Evolutionary conservation across 768 basidiomycete genomes (phyloP), one percentile per base, ranked within the genome.

Genomic region (Tremella mesenterica): DNA sequence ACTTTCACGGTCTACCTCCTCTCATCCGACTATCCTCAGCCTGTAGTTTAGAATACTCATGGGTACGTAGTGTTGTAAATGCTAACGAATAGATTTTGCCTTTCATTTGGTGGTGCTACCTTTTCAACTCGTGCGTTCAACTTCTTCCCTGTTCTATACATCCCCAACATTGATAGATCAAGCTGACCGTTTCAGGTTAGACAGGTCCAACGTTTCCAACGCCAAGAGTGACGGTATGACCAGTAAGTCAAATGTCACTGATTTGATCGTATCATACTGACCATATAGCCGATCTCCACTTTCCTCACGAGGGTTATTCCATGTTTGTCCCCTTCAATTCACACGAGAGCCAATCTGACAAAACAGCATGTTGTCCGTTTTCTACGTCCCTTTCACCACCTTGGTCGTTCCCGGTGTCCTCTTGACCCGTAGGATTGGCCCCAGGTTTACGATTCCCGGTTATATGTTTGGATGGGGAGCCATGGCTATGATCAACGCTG

Each of bases 221-320:
- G 61, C 61, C 20, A 59, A 60, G 47, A 53, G 53, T 1, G 61
- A 57, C 46, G 58, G 59, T 18, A 59, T 61, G 60, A 61, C 57
- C 47, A 48, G 47, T 23, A 44, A 30, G 55, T 44, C 29, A 5
- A 41, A 41, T 6, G 3, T 9, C 27, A 18, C 25, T 30, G 14
- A 4, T 28, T 31, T 25, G 8, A 14, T 45, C 7, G 4, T 16
- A 14, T 8, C 44, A 21, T 45, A 4, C 44, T 45, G 44, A 45
- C 44, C 44, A 5, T 21, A 26, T 31, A 45, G 51, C 38, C 36
- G 59, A 64, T 44, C 54, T 64, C 5, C 30, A 64, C 48, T 60
- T 64, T 49, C 56, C 56, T 4, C 47, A 29, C 41, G 53, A 60
- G 47, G 58, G 58, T 16, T 64, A 60, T 36, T n/a, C n/a, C n/a